Evolutionary conservation across 306 rosid species (phyloP).

Genomic region (Pyrus bretschneideri): DNA sequence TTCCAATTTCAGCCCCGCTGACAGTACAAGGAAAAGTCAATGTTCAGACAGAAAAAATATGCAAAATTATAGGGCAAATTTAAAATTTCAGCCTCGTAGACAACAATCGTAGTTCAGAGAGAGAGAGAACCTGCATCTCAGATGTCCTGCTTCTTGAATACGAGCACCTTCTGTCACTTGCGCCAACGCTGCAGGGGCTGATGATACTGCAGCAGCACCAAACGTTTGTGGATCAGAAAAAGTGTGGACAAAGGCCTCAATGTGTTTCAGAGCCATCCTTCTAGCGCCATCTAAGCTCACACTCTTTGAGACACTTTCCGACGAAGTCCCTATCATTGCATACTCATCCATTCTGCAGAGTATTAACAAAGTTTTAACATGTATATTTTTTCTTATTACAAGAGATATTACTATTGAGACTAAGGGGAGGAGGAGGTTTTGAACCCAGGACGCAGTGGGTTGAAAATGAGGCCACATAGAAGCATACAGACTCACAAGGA

Average conservation of each 20-base stretch:
- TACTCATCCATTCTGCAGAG: constrained; percentile 91
- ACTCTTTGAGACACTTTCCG: constrained; percentile 75
- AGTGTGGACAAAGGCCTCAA: constrained; percentile 72
- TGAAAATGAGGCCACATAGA: not conserved
- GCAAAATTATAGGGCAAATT: not conserved
- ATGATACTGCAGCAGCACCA: constrained; percentile 81
- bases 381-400: not conserved
- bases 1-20: constrained; percentile 97
- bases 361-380: constrained; percentile 14
- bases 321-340: constrained; percentile 61
- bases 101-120: not conserved
- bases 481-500: not conserved
- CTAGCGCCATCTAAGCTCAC: constrained; percentile 94
- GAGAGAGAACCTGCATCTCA: constrained; percentile 84
- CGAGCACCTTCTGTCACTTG: constrained; percentile 94
- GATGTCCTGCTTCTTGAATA: constrained; percentile 95
- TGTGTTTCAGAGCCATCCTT: constrained; percentile 89
- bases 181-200: constrained; percentile 82
- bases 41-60: not conserved
- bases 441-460: not conserved
- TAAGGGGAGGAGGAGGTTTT: not conserved
- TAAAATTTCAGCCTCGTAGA: not conserved
- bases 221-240: constrained; percentile 90
- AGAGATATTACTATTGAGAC: not conserved
- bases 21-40: not conserved